Conservation (phyloP, 1,139 yeast species). For the Yamadazyma atlantica region DNA sequence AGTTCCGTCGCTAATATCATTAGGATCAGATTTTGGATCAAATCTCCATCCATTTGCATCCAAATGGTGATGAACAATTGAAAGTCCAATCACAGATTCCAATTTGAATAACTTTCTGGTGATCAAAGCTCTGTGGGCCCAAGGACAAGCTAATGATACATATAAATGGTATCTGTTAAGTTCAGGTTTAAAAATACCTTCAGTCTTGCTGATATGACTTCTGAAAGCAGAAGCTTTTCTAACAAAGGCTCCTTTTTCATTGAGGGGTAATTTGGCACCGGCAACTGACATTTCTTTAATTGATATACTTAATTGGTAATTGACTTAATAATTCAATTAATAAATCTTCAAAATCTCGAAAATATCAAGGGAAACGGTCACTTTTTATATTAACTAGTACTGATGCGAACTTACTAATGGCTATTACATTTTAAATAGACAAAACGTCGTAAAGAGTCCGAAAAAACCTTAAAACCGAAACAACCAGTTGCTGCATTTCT, state of each 20-base stretch:
- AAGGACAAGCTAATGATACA: conserved; percentile 89
- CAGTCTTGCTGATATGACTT: conserved; percentile 56
- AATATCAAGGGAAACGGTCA: no score
- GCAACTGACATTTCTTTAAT: conserved; percentile 9
- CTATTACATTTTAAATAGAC: no score
- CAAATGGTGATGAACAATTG: conserved; percentile 89
- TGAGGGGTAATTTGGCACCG: conserved; percentile 12
- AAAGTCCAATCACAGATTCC: conserved; percentile 55
- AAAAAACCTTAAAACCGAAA: no score
- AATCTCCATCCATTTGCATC: conserved; percentile 89
- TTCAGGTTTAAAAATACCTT: conserved; percentile 70
- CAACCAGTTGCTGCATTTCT: no score
- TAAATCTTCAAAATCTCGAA: no score
- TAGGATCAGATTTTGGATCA: conserved; percentile 27
- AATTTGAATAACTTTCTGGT: conserved; percentile 80
- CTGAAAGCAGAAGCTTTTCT: conserved; percentile 52
- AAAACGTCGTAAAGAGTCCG: no score
- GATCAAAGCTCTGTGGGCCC: conserved; percentile 90
- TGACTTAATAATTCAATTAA: no score
- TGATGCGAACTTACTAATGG: no score
- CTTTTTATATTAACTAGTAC: no score
- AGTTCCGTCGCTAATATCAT: conserved; percentile 53
- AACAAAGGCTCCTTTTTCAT: conserved; percentile 52
- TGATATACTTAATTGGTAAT: background rate
- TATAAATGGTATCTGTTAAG: conserved; percentile 82